Conservation (phyloP, 1,284 basidiomycete genomes). For the Omphalotus olearius region DNA sequence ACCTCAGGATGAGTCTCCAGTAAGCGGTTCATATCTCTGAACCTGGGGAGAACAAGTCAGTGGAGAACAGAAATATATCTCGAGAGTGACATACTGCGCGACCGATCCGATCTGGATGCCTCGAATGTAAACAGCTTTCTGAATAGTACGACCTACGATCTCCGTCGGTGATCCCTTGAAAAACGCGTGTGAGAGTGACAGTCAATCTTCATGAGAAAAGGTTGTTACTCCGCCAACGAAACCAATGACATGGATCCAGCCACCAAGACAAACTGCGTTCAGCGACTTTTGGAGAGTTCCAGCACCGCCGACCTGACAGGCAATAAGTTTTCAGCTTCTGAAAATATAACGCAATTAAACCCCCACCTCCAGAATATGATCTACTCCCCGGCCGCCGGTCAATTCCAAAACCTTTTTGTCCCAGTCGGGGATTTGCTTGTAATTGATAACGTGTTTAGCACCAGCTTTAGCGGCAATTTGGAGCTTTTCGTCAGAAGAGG, state of each 20-base stretch:
- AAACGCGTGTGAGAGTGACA: not conserved
- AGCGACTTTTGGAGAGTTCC: slow-evolving; percentile 27
- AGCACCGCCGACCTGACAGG: slow-evolving; percentile 35
- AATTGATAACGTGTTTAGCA: slow-evolving; percentile 41
- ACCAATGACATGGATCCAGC: slow-evolving; percentile 22
- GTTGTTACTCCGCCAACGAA: slow-evolving; percentile 16
- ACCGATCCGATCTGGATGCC: slow-evolving; percentile 22
- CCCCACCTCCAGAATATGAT: slow-evolving; percentile 24
- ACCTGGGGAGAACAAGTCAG: slow-evolving; percentile 24
- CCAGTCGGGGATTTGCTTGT: slow-evolving; percentile 41
- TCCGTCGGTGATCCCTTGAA: slow-evolving; percentile 15
- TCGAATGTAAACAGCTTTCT: slow-evolving; percentile 14
- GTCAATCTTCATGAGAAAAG: not conserved
- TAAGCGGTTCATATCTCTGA: slow-evolving; percentile 39
- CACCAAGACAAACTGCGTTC: slow-evolving; percentile 27
- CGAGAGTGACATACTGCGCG: slow-evolving; percentile 15
- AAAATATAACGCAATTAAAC: slow-evolving; percentile 3
- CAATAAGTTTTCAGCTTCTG: slow-evolving; percentile 33
- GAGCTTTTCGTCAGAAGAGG: slow-evolving; percentile 46
- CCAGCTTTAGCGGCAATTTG: slow-evolving; percentile 33
- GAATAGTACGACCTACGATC: slow-evolving; percentile 9
- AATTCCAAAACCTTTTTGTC: slow-evolving; percentile 34
- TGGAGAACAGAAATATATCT: not conserved
- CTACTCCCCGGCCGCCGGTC: slow-evolving; percentile 21
- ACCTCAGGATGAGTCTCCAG: slow-evolving; percentile 24